Conservation (phyloP, 768 basidiomycete species). For the Serendipita sp. region DNA sequence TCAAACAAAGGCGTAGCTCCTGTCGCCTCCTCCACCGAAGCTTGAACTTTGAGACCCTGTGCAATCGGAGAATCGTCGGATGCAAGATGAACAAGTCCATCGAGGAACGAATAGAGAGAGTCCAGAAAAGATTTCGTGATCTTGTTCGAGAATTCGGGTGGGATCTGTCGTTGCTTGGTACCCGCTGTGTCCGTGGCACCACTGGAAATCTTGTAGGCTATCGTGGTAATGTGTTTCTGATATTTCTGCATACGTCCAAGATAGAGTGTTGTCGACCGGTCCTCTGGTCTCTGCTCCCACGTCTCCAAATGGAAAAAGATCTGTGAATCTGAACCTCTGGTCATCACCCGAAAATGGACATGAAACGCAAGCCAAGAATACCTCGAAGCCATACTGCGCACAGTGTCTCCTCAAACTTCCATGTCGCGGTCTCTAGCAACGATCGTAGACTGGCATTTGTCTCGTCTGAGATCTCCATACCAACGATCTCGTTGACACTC, state of each 20-base stretch:
- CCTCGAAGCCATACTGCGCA: constrained; percentile 71
- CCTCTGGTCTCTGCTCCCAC: constrained; percentile 54
- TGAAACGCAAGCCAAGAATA: constrained; percentile 21
- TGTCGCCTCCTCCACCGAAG: neutral
- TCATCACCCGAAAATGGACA: too few species aligned
- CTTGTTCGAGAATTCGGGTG: constrained; percentile 50
- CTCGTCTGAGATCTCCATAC: constrained; percentile 70
- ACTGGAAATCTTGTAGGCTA: constrained; percentile 67
- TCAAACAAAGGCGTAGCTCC: neutral
- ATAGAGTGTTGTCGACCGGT: constrained; percentile 56
- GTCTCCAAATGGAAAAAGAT: constrained; percentile 71
- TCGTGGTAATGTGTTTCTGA: constrained; percentile 60
- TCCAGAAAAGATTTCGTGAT: constrained; percentile 79
- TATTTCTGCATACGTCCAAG: constrained; percentile 65
- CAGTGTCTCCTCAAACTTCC: constrained; percentile 58
- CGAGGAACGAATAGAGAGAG: constrained; percentile 67
- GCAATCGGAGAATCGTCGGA: constrained; percentile 45
- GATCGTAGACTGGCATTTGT: constrained; percentile 23
- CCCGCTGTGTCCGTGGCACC: constrained; percentile 43
- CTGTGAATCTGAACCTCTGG: constrained; percentile 48
- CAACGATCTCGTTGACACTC: constrained; percentile 61
- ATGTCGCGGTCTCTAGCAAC: neutral
- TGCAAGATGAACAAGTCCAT: constrained; percentile 69
- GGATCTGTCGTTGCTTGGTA: constrained; percentile 44
- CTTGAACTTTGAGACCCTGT: neutral